Evolutionary conservation across 345 rosid species (phyloP).

Genomic region (Eucalyptus tenuipes): DNA sequence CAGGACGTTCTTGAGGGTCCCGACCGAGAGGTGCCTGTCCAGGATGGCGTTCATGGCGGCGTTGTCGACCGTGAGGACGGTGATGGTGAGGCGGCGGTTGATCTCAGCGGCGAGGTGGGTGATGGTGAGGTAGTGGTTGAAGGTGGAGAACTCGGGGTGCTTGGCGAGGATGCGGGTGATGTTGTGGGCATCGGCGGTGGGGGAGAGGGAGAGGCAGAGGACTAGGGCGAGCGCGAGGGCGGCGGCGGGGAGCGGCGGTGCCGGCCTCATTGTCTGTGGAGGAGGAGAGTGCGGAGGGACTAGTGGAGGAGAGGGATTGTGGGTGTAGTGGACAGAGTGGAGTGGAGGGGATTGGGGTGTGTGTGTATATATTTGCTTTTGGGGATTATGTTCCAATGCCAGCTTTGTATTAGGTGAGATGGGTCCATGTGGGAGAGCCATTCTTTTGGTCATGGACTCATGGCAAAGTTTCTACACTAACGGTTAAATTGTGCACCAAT

Average conservation of each 20-base stretch:
- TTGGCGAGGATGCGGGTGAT: constrained; percentile 64
- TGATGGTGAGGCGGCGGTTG: constrained; percentile 77
- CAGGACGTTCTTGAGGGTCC: constrained; percentile 68
- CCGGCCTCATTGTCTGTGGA: constrained; percentile 5
- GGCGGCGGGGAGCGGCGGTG: neutral
- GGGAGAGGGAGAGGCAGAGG: neutral
- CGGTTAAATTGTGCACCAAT: neutral
- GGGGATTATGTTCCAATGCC: constrained; percentile 5
- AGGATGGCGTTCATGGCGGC: constrained; percentile 66
- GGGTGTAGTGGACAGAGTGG: neutral
- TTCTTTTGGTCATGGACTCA: neutral
- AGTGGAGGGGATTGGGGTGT: neutral
- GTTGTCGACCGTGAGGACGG: constrained; percentile 80
- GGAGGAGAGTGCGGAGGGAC: neutral
- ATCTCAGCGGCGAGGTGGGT: constrained; percentile 86
- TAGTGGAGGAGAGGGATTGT: neutral
- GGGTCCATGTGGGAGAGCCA: neutral
- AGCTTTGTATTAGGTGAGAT: constrained; percentile 1
- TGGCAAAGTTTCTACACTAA: neutral
- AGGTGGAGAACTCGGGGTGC: constrained; percentile 75
- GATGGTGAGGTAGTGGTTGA: constrained; percentile 80
- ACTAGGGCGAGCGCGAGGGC: neutral
- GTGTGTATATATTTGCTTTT: constrained; percentile 24
- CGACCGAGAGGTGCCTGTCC: constrained; percentile 42
- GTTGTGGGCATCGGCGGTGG: constrained; percentile 42